Percentiles rank a stretch among this genome's conserved stretches.
phyloP scores from a whole-genome alignment of 441 rosid genomes.

The Erodium trifolium region DNA sequence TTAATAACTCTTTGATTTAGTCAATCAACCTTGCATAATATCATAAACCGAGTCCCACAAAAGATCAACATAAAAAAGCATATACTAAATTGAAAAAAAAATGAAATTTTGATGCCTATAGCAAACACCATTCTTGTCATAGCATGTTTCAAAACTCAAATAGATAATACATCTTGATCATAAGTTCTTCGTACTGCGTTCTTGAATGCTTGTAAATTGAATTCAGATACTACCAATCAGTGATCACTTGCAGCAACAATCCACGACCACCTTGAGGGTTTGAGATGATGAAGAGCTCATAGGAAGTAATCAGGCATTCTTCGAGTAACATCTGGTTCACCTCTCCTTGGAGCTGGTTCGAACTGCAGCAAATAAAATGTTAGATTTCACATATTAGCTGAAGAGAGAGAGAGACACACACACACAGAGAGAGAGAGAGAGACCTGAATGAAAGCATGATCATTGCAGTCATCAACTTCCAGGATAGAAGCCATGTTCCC shows the following conservation, averaged over 20 bases:
- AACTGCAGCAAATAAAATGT: conserved; percentile 34
- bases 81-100: not conserved
- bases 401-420: too few species aligned
- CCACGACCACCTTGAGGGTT: not conserved
- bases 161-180: not conserved
- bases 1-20: too few species aligned
- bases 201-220: not conserved
- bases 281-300: conserved; percentile 17
- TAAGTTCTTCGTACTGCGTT: not conserved
- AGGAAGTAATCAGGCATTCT: conserved; percentile 69
- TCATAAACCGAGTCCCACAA: not conserved
- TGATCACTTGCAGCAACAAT: not conserved
- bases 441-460: conserved; percentile 62
- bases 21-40: not conserved
- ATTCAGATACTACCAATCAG: not conserved
- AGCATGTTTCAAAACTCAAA: not conserved
- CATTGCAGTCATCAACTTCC: conserved; percentile 64
- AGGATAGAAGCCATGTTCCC: conserved; percentile 74
- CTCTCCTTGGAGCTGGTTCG: conserved; percentile 75
- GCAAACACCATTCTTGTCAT: not conserved
- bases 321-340: conserved; percentile 64
- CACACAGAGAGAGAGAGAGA: conserved; percentile 6
- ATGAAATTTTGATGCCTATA: not conserved
- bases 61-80: not conserved
- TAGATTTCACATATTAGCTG: not conserved